phyloP scores from a whole-genome alignment of 1,284 basidiomycete genomes.

The Heliocybe sulcata region DNA sequence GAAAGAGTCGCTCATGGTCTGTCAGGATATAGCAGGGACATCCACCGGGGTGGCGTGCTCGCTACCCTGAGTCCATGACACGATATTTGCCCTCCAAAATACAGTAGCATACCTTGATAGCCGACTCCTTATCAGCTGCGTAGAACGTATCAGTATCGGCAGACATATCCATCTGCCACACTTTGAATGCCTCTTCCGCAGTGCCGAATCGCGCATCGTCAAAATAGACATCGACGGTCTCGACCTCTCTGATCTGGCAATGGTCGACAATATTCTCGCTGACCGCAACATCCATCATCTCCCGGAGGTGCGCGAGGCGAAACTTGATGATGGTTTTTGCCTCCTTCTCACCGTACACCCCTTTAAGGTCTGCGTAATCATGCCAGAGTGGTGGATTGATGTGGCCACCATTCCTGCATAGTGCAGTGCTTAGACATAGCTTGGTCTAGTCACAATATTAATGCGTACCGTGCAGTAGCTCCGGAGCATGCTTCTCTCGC shows the following conservation, averaged over 20 bases:
- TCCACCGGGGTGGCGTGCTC: not conserved
- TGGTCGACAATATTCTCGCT: constrained; percentile 36
- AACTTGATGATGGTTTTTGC: constrained; percentile 56
- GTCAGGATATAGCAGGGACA: not conserved
- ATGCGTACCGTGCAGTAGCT: constrained; percentile 54
- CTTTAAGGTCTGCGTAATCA: constrained; percentile 48
- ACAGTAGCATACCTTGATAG: constrained; percentile 22
- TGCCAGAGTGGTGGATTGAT: constrained; percentile 56
- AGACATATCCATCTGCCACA: constrained; percentile 31
- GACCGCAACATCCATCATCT: constrained; percentile 37
- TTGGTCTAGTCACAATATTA: not conserved
- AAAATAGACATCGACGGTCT: constrained; percentile 33
- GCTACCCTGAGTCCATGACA: not conserved
- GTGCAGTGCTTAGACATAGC: not conserved
- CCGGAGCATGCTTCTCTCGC: constrained; percentile 65
- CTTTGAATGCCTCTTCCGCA: constrained; percentile 23
- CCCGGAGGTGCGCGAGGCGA: constrained; percentile 45
- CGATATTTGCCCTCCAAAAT: not conserved
- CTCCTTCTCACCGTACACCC: constrained; percentile 32
- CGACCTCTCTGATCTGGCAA: constrained; percentile 34
- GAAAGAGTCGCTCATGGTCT: not conserved
- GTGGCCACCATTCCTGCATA: constrained; percentile 61
- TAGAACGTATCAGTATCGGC: constrained; percentile 25
- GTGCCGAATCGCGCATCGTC: constrained; percentile 23
- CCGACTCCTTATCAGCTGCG: constrained; percentile 24